A percentile compares a stretch with the other conserved stretches of the same genome.
Evolutionary conservation across 2,329 filamentous ascomycete species (phyloP).

Genomic region (Zopfia rhizophila): DNA sequence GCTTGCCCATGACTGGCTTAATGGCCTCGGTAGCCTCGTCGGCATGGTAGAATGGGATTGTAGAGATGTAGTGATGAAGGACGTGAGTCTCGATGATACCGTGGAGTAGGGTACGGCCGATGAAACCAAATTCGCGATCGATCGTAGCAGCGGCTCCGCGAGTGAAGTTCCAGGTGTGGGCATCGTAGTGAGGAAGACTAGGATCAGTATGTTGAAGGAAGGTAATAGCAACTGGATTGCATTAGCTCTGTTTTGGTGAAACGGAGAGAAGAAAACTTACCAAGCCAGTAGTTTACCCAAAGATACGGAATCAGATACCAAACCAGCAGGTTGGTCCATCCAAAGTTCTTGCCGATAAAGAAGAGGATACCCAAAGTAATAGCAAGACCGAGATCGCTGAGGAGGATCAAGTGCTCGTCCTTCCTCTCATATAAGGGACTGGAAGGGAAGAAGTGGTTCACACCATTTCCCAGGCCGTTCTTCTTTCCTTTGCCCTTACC

Average conservation of each 20-base stretch:
- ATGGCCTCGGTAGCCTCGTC: conserved; percentile 95
- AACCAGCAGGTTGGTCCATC: conserved; percentile 85
- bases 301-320: conserved; percentile 97
- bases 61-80: conserved; percentile 96
- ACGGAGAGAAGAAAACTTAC: conserved; percentile 66
- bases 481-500: conserved; percentile 92
- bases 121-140: conserved; percentile 96
- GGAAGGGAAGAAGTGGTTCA: conserved; percentile 93
- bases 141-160: conserved; percentile 95
- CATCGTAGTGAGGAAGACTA: conserved; percentile 89
- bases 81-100: conserved; percentile 98
- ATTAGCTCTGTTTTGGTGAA: conserved; percentile 35
- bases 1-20: conserved; percentile 91
- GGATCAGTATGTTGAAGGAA: conserved; percentile 98
- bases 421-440: conserved; percentile 92
- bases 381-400: conserved; percentile 82
- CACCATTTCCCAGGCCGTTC: conserved; percentile 81
- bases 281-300: conserved; percentile 99
- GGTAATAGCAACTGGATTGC: conserved; percentile 83
- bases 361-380: conserved; percentile 71
- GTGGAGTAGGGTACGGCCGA: conserved; percentile 89
- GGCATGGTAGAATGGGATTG: conserved; percentile 96
- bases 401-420: conserved; percentile 85
- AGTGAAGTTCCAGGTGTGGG: conserved; percentile 88
- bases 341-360: conserved; percentile 78